Evolutionary conservation across 2,329 filamentous ascomycete species (phyloP), one percentile per base, ranked within the genome.

Genomic region (Neonectria faginata): DNA sequence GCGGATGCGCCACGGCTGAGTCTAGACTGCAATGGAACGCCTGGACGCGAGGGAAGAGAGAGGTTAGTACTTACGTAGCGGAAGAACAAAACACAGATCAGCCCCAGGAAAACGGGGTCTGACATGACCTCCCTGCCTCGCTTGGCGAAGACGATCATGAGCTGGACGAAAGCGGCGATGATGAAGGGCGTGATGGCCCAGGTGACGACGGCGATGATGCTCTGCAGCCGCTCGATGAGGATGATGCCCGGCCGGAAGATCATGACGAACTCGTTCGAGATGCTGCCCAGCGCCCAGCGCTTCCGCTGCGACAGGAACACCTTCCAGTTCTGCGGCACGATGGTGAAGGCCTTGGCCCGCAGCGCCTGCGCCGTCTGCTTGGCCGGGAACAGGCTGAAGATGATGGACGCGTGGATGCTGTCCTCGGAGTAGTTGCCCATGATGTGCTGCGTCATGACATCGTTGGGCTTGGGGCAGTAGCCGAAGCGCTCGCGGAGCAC

Each of bases 371-470:
- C 79, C 0, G 82, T 85, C 52, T 79, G 78, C 31, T 79, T 80
- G 22, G 79, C 70, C 0, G 83, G 82, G 64, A 79, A 82, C 11
- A 80, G 74, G 62, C 81, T 82, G 57, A 84, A 81, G 67, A 85
- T 82, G 66, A 83, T 79, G 64, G 79, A 82, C 2, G 82, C 82
- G 58, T 85, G 83, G 65, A 84, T 84, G 50, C 81, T 80, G 56
- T 85, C 83, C 62, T 85, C 83, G 3, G 81, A 84, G 42, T 83
- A 82, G 18, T 80, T 82, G 12, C 81, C 82, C 71, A 83, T 82
- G 66, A 85, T 83, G 55, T 83, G 82, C 68, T 79, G 79, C 8
- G 83, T 81, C 76, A 85, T 81, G 48, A 80, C 76, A 60, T 85
- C 83, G 56, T 81, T 82, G n/a, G 81, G 81, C 60, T 80, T 81